Base-by-base conservation (phyloP, 352 stramenopile genomes). In the Phytopythium oedochilum region DNA sequence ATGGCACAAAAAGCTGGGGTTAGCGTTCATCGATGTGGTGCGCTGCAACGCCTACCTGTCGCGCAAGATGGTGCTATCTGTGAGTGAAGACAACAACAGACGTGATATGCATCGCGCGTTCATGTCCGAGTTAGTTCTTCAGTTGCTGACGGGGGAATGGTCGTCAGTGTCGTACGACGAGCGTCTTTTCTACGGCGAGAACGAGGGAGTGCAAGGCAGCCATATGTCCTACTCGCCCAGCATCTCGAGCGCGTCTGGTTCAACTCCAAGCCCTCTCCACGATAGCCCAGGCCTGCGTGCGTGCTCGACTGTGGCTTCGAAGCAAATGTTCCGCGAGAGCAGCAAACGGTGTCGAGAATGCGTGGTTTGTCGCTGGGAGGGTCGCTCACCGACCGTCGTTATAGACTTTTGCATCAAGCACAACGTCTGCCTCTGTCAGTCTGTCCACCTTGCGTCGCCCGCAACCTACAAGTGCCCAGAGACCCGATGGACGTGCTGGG, bases 1-100 rank as follows among this genome's bases (percentile, higher is more conserved):
- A 36, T 72, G 63, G 64, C 53, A 70, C 46, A 76, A 76, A 26
- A 66, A 66, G 26, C 45, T 70, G 2, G 56, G 39, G 0, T 28
- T 72, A 8, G 56, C 60, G 0, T 12, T 72, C 5, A 46, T 70
- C 9, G 68, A 72, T 22, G 60, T 73, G 23, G 58, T 61, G 14
- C 48, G 59, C 0, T 46, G 56, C 15, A 76, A 71, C 42, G 67
- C 63, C 0, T 67, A 58, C 31, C 44, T 63, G 36, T 53, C 63
- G 6, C 58, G 50, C n/a, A 44, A 47, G 12, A 29, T 70, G 15
- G 22, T 40, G 10, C 9, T 9, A 32, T n/a, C n/a, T n/a, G n/a
- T 5, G 29, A 5, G 29, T 32, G 29, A 9, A 32, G 5, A 9
- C 29, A 5, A 9, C 29, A 32, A 9, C 5, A 32, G 29, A 32